These are phyloP conservation scores for Corinectria fuckeliana DNA, from an alignment of 2,329 filamentous ascomycete species.

Conservation along the genomic window DNA sequence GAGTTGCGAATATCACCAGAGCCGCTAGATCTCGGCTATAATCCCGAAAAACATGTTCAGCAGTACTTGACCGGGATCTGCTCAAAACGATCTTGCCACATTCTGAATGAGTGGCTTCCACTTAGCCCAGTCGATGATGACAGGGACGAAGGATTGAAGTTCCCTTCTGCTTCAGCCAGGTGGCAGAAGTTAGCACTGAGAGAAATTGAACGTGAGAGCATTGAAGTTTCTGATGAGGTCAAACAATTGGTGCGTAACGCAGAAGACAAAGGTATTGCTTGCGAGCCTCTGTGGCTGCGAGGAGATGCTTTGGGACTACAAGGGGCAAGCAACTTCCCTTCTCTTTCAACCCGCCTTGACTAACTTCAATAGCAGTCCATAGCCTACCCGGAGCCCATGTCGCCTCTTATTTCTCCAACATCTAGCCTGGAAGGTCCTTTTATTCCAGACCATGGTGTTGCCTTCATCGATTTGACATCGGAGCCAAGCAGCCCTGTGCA, in stretches of 20 bases:
- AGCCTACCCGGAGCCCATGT: constrained; percentile 27
- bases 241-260: neutral
- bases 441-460: constrained; percentile 26
- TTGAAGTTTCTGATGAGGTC: constrained; percentile 2
- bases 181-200: constrained; percentile 34
- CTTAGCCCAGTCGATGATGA: constrained; percentile 29
- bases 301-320: constrained; percentile 12
- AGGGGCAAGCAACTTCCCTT: constrained; percentile 7
- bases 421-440: constrained; percentile 26
- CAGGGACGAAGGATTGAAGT: constrained; percentile 39
- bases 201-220: constrained; percentile 37
- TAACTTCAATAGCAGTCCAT: constrained; percentile 1
- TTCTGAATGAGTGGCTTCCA: constrained; percentile 41
- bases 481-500: constrained; percentile 39
- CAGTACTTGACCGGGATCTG: constrained; percentile 30
- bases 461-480: constrained; percentile 39
- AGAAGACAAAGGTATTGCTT: neutral
- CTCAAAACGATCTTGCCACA: constrained; percentile 24
- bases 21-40: constrained; percentile 33
- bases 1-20: constrained; percentile 30
- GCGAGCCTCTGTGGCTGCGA: neutral
- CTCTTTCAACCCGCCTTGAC: neutral
- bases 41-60: constrained; percentile 29
- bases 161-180: constrained; percentile 30
- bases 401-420: constrained; percentile 39